Evolutionary conservation across 2,329 filamentous ascomycete species (phyloP).

Genomic region (Monilinia polystroma): DNA sequence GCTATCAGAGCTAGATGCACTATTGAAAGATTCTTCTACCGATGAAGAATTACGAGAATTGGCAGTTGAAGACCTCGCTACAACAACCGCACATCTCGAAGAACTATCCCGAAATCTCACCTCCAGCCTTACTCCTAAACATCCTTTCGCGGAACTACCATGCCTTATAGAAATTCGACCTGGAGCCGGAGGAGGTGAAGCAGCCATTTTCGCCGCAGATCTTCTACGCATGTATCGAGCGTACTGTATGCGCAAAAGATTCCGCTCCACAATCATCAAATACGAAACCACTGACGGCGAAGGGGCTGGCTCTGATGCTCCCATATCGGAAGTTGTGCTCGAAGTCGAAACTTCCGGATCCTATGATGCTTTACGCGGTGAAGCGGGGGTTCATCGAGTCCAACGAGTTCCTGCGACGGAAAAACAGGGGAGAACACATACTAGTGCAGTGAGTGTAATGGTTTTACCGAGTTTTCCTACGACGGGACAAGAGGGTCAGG

Average conservation of each 20-base stretch:
- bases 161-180: conserved; percentile 91
- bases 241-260: conserved; percentile 69
- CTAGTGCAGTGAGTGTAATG: conserved; percentile 87
- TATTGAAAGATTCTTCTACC: conserved; percentile 46
- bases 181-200: conserved; percentile 88
- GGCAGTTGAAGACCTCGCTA: conserved; percentile 76
- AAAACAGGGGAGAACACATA: conserved; percentile 87
- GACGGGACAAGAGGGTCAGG: conserved; percentile 47
- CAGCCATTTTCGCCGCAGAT: conserved; percentile 83
- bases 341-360: conserved; percentile 75
- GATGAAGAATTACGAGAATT: conserved; percentile 73
- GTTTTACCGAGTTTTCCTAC: conserved; percentile 82
- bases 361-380: conserved; percentile 78
- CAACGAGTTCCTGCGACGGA: conserved; percentile 93
- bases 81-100: conserved; percentile 61
- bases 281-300: conserved; percentile 73
- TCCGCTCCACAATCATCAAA: conserved; percentile 70
- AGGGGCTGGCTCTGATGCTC: conserved; percentile 58
- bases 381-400: conserved; percentile 93
- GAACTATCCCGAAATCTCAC: conserved; percentile 67
- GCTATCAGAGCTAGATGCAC: conserved; percentile 52
- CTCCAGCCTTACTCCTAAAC: conserved; percentile 75
- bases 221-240: conserved; percentile 86
- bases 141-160: conserved; percentile 86
- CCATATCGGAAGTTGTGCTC: conserved; percentile 82